Evolutionary conservation across 345 rosid genomes (phyloP).

Genomic region (Camelina sativa): DNA sequence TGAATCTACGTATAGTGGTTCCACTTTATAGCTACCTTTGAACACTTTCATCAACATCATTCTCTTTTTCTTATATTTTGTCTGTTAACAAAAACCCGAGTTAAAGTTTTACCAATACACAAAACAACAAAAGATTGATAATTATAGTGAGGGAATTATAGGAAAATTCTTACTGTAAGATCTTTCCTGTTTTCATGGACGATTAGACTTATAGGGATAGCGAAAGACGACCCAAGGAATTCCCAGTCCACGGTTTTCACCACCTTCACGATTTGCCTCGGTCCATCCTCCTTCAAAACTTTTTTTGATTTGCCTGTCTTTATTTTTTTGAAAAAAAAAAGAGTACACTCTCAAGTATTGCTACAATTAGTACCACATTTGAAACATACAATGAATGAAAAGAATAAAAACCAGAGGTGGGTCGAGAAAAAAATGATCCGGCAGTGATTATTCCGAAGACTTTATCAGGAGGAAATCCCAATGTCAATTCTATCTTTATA

Average conservation of each 20-base stretch:
- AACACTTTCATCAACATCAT: constrained; percentile 70
- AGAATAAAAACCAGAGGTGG: constrained; percentile 20
- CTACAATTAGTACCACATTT: neutral
- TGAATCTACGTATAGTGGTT: constrained; percentile 65
- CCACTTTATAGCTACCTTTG: constrained; percentile 72
- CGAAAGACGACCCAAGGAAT: constrained; percentile 80
- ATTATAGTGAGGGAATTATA: neutral
- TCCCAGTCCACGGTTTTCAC: constrained; percentile 74
- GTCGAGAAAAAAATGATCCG: neutral
- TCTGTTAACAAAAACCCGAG: constrained; percentile 32
- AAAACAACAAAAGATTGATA: neutral
- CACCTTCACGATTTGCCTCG: constrained; percentile 64
- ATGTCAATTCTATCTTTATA: constrained; percentile 3
- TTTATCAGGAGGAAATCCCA: constrained; percentile 13
- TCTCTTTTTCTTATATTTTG: constrained; percentile 71
- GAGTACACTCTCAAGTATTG: too few relatives aligned
- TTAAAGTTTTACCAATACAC: neutral
- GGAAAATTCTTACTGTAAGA: constrained; percentile 13
- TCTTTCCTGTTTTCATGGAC: constrained; percentile 65
- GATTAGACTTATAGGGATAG: constrained; percentile 62
- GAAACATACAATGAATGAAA: neutral
- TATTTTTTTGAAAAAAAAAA: neutral
- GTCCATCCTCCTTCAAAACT: constrained; percentile 64
- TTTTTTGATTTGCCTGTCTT: constrained; percentile 66
- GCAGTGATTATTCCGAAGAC: constrained; percentile 5